Percentiles rank a stretch among this genome's conserved stretches.
Conservation (phyloP, 495 filamentous ascomycete species). For the Daldinia loculata region DNA sequence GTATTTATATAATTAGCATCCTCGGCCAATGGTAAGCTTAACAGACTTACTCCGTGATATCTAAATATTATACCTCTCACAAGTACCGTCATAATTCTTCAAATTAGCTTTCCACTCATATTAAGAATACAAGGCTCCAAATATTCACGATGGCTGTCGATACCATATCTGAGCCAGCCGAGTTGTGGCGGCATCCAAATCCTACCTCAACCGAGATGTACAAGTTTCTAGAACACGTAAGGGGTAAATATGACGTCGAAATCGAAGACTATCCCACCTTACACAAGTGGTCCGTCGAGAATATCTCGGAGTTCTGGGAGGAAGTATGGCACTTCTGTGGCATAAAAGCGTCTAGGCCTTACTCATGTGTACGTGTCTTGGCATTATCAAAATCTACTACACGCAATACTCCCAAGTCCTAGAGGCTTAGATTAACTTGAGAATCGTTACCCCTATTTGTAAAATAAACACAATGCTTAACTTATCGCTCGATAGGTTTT, state of each 20-base stretch:
- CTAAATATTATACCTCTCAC: background rate
- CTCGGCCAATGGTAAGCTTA: conserved; percentile 7
- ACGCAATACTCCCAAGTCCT: too few relatives aligned
- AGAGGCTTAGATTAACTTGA: background rate
- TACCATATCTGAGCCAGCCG: conserved; percentile 30
- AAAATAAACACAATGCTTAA: conserved; percentile 5
- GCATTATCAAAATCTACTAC: conserved; percentile 14
- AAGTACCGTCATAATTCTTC: background rate
- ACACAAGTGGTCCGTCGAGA: conserved; percentile 83
- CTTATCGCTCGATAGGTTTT: conserved; percentile 66
- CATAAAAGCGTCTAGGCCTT: conserved; percentile 72
- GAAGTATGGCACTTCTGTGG: conserved; percentile 85
- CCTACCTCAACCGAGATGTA: conserved; percentile 74
- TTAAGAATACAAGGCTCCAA: background rate
- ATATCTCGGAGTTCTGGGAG: conserved; percentile 81
- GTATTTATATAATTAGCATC: background rate
- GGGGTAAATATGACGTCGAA: conserved; percentile 68
- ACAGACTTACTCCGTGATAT: conserved; percentile 6
- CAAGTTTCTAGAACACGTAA: conserved; percentile 73
- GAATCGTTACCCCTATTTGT: background rate
- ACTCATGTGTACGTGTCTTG: conserved; percentile 61
- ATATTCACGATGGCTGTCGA: conserved; percentile 44
- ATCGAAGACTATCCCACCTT: conserved; percentile 74
- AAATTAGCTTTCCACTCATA: background rate
- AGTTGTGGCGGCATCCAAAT: conserved; percentile 78